Evolutionary conservation across 768 basidiomycete species (phyloP).

Genomic region (Suillus clintonianus): DNA sequence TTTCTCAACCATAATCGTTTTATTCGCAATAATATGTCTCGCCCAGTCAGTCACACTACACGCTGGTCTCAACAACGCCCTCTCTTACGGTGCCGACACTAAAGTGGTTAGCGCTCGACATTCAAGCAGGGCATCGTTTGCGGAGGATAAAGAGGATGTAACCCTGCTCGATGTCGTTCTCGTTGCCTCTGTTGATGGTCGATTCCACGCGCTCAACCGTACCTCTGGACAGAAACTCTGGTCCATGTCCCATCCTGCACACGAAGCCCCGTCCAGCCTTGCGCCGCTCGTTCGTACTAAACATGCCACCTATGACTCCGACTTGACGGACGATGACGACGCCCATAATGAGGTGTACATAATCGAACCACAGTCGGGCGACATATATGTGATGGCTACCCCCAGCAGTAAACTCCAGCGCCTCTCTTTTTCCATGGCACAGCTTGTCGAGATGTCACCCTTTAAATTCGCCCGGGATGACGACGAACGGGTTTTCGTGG

Average conservation of each 20-base stretch:
- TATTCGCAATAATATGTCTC: constrained; percentile 30
- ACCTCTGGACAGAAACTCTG: constrained; percentile 81
- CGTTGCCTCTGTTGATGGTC: constrained; percentile 92
- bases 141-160: constrained; percentile 41
- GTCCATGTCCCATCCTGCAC: constrained; percentile 76
- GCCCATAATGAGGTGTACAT: constrained; percentile 77
- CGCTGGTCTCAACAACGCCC: constrained; percentile 24
- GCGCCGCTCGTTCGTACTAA: constrained; percentile 75
- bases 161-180: constrained; percentile 83
- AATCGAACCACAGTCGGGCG: constrained; percentile 92
- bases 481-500: constrained; percentile 78
- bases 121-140: constrained; percentile 9
- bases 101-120: constrained; percentile 16
- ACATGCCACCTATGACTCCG: constrained; percentile 59
- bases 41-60: constrained; percentile 34
- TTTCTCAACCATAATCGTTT: constrained; percentile 24
- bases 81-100: constrained; percentile 24
- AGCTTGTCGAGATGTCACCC: constrained; percentile 87
- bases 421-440: constrained; percentile 88
- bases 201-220: constrained; percentile 90
- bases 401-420: constrained; percentile 75
- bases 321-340: constrained; percentile 54
- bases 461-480: constrained; percentile 67
- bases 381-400: constrained; percentile 83
- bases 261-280: constrained; percentile 52